These are phyloP conservation scores for Aureobasidium mangrovei DNA, from an alignment of 2,329 filamentous ascomycete genomes.

Conservation along the genomic window DNA sequence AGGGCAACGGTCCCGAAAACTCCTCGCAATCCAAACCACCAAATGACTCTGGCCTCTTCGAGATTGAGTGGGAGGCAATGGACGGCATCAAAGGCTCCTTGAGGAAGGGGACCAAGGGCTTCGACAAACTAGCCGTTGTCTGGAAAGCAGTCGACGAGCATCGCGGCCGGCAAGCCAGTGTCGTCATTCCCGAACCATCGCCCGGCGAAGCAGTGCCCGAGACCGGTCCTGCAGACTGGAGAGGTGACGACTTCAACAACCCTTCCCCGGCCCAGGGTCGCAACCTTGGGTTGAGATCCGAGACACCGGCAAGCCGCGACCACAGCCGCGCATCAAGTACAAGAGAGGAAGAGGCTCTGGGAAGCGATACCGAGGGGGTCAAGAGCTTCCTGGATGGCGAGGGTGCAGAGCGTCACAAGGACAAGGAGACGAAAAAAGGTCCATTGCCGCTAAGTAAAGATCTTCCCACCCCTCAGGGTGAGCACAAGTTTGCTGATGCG, in stretches of 20 bases:
- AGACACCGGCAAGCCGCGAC: conserved; percentile 55
- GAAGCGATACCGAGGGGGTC: conserved; percentile 9
- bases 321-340: conserved; percentile 57
- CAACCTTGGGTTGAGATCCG: conserved; percentile 60
- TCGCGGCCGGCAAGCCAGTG: conserved; percentile 19
- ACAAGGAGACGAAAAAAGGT: neutral
- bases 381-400: conserved; percentile 1
- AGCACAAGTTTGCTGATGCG: conserved; percentile 9
- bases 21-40: conserved; percentile 51
- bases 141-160: conserved; percentile 51
- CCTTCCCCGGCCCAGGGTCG: conserved; percentile 33
- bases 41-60: conserved; percentile 61
- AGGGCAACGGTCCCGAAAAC: conserved; percentile 66
- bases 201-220: conserved; percentile 62
- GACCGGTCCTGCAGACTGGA: conserved; percentile 65
- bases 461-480: neutral
- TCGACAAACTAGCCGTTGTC: conserved; percentile 76
- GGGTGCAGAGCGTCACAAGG: neutral
- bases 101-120: conserved; percentile 69
- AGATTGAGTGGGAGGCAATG: conserved; percentile 67
- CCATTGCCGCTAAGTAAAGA: conserved; percentile 5
- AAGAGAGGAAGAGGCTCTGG: conserved; percentile 9
- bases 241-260: conserved; percentile 37
- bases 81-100: conserved; percentile 90
- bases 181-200: conserved; percentile 56